Conservation (phyloP, 2,329 filamentous ascomycete genomes). For the Venturia effusa region DNA sequence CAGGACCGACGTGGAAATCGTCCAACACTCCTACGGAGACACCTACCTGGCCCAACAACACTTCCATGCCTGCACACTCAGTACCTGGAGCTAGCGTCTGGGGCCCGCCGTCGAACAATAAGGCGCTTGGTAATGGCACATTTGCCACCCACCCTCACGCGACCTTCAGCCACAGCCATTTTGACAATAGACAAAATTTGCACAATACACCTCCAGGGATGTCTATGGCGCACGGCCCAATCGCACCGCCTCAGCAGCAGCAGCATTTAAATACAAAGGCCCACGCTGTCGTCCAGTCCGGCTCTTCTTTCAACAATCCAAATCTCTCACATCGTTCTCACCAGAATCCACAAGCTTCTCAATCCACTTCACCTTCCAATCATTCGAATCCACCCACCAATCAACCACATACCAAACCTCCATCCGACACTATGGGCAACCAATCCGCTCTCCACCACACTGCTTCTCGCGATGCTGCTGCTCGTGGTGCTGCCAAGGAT, state of each 20-base stretch:
- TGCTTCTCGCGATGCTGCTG: too few relatives aligned
- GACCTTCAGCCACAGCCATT: conserved; percentile 6
- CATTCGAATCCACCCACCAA: neutral
- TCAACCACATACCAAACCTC: neutral
- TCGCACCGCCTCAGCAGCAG: conserved; percentile 3
- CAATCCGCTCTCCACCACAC: neutral
- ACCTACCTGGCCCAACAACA: conserved; percentile 8
- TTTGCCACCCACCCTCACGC: conserved; percentile 8
- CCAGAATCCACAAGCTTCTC: neutral
- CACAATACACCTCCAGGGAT: conserved; percentile 1
- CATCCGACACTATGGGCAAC: neutral
- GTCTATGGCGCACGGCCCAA: conserved; percentile 6
- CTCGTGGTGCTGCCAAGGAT: neutral
- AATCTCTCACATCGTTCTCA: neutral
- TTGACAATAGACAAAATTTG: conserved; percentile 1
- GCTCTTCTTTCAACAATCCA: neutral
- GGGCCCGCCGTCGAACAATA: conserved; percentile 10
- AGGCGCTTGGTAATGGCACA: conserved; percentile 12
- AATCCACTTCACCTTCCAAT: neutral
- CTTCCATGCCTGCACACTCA: conserved; percentile 5
- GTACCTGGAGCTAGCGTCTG: conserved; percentile 9
- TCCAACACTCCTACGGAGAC: neutral
- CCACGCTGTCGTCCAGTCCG: neutral
- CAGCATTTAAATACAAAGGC: neutral
- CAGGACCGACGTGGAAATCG: conserved; percentile 1